phyloP scores from a whole-genome alignment of 495 filamentous ascomycete species.

The Peziza echinospora region DNA sequence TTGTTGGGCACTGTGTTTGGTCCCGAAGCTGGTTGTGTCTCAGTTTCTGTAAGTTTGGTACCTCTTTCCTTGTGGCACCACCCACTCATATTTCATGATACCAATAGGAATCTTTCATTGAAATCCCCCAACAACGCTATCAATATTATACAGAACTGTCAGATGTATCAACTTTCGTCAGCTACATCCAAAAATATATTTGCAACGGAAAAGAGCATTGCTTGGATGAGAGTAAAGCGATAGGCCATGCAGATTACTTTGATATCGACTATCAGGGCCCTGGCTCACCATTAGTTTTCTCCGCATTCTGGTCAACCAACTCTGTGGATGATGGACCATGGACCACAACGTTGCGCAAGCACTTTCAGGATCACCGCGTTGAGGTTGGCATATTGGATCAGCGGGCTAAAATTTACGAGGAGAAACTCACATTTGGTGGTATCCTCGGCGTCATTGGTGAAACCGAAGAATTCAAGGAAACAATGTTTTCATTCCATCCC shows the following conservation, averaged over 20 bases:
- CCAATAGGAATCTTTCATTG: not conserved
- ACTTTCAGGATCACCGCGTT: not conserved
- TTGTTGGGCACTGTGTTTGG: not conserved
- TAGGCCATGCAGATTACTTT: not conserved
- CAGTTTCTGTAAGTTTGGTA: too few species aligned
- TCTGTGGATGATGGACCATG: not conserved
- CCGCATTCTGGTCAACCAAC: not conserved
- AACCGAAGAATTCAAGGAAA: slow-evolving; percentile 24
- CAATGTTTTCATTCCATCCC: slow-evolving; percentile 75
- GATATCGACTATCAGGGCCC: not conserved
- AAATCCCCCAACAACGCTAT: not conserved
- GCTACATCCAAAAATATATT: not conserved
- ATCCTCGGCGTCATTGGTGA: not conserved
- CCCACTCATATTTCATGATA: too few species aligned
- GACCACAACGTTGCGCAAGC: not conserved
- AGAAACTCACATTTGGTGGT: not conserved
- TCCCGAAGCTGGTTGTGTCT: too few species aligned
- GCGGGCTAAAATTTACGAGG: not conserved
- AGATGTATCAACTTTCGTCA: not conserved
- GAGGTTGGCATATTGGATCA: not conserved
- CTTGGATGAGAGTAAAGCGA: not conserved
- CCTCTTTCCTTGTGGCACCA: too few species aligned
- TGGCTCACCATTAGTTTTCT: not conserved
- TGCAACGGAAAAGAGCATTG: not conserved
- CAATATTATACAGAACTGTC: not conserved